Percentiles rank a stretch among this genome's conserved stretches.
phyloP scores from a whole-genome alignment of 352 stramenopile genomes.

The Phytopythium aichiense region DNA sequence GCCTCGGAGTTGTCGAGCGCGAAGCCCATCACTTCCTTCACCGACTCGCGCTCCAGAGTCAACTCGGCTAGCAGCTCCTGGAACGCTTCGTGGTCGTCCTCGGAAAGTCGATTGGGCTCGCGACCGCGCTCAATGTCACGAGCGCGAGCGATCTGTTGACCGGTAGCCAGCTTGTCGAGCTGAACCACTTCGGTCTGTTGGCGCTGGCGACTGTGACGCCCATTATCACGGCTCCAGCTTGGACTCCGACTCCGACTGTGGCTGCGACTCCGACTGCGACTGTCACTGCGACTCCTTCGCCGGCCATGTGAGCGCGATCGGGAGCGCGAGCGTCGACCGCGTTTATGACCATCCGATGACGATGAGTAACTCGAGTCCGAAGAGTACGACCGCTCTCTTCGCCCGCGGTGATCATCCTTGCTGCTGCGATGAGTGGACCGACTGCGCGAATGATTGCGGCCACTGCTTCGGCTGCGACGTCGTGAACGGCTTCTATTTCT shows the following conservation, averaged over 20 bases:
- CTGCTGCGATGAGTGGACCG: slow-evolving; percentile 10
- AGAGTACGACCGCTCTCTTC: background rate
- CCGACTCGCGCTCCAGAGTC: slow-evolving; percentile 62
- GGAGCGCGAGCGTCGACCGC: slow-evolving; percentile 2
- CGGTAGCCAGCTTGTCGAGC: slow-evolving; percentile 43
- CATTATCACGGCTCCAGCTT: slow-evolving; percentile 3
- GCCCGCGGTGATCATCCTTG: background rate
- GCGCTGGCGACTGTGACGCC: background rate
- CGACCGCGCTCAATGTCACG: slow-evolving; percentile 59
- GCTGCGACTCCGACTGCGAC: slow-evolving; percentile 14
- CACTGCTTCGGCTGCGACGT: slow-evolving; percentile 22
- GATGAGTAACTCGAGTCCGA: slow-evolving; percentile 5
- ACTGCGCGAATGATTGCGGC: slow-evolving; percentile 21
- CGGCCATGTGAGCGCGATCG: slow-evolving; percentile 8
- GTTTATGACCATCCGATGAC: background rate
- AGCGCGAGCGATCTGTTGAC: slow-evolving; percentile 67
- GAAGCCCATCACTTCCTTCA: slow-evolving; percentile 76
- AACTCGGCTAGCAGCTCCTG: slow-evolving; percentile 32
- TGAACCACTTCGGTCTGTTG: slow-evolving; percentile 5
- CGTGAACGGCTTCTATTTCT: slow-evolving; percentile 22
- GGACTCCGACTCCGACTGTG: slow-evolving; percentile 20
- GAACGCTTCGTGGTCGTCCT: slow-evolving; percentile 55
- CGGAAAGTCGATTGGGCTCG: slow-evolving; percentile 42
- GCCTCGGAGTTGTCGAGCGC: slow-evolving; percentile 77
- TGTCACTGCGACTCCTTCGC: slow-evolving; percentile 12